A percentile compares a stretch with the other conserved stretches of the same genome.
These are phyloP conservation scores for Phytopythium oedochilum DNA, from an alignment of 352 stramenopile species.

Conservation along the genomic window DNA sequence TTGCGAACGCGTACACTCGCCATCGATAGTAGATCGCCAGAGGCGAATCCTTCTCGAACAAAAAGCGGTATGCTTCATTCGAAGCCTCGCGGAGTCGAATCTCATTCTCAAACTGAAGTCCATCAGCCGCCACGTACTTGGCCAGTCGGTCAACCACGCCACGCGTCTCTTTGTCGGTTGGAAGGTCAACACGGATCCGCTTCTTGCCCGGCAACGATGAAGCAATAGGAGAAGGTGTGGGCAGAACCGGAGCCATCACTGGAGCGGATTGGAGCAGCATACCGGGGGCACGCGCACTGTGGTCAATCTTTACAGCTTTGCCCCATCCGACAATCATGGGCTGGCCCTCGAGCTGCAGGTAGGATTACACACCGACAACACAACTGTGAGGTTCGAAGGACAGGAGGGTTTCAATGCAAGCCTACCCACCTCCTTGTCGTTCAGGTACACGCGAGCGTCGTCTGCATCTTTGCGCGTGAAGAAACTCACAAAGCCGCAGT, in stretches of 20 bases:
- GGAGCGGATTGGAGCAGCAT: constrained; percentile 8
- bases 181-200: constrained; percentile 35
- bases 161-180: constrained; percentile 20
- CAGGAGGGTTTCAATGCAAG: no score
- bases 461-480: constrained; percentile 79
- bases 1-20: constrained; percentile 65
- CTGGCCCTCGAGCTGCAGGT: constrained; percentile 56
- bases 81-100: constrained; percentile 39
- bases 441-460: constrained; percentile 57
- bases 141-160: constrained; percentile 46
- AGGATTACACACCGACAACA: not conserved
- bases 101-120: constrained; percentile 59
- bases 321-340: constrained; percentile 77
- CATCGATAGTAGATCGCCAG: constrained; percentile 66
- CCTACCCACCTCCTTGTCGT: constrained; percentile 64
- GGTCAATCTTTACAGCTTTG: constrained; percentile 76
- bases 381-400: not conserved
- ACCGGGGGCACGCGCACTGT: constrained; percentile 10
- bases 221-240: not conserved
- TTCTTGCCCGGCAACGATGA: not conserved
- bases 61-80: constrained; percentile 49
- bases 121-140: constrained; percentile 57
- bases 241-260: constrained; percentile 5
- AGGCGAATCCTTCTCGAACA: constrained; percentile 36
- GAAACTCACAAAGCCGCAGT: constrained; percentile 96